Conservation (phyloP, 2,329 filamentous ascomycete species). For the Microascus cirrosus region DNA sequence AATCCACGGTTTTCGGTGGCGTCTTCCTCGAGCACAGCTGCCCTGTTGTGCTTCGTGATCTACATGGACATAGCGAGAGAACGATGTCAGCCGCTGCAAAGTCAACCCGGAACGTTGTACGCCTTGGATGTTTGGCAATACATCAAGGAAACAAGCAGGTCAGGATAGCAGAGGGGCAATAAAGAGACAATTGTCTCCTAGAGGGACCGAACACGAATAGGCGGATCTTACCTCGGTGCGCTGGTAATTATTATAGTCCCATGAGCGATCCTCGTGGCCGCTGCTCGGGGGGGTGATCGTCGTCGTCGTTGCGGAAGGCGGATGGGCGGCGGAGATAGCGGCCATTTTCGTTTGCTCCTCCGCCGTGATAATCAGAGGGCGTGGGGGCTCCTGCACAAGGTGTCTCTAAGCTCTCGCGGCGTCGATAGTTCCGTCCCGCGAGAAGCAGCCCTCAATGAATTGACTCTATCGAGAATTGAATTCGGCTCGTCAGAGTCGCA, state of each 20-base stretch:
- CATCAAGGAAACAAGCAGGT: background rate
- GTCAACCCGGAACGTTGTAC: background rate
- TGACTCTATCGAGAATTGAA: background rate
- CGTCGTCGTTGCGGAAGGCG: slow-evolving; percentile 9
- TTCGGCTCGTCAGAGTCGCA: background rate
- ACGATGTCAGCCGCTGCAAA: background rate
- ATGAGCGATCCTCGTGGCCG: slow-evolving; percentile 34
- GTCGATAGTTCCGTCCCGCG: background rate
- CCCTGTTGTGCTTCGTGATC: background rate
- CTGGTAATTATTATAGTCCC: slow-evolving; percentile 24
- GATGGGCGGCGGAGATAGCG: slow-evolving; percentile 35
- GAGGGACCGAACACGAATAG: background rate
- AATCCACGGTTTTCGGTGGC: slow-evolving; percentile 1
- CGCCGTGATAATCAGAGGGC: background rate
- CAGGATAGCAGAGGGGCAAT: background rate
- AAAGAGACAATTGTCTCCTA: background rate
- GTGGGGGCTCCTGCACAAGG: background rate
- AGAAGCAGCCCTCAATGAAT: background rate
- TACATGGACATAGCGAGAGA: background rate
- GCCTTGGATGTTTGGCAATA: background rate
- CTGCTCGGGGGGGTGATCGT: slow-evolving; percentile 38
- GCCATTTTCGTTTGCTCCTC: slow-evolving; percentile 27
- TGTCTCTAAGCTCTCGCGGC: background rate
- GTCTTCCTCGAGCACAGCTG: background rate
- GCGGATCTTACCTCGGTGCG: slow-evolving; percentile 22